These are phyloP conservation scores for Tuber umbilicatum DNA, from an alignment of 495 filamentous ascomycete genomes.

Conservation along the genomic window DNA sequence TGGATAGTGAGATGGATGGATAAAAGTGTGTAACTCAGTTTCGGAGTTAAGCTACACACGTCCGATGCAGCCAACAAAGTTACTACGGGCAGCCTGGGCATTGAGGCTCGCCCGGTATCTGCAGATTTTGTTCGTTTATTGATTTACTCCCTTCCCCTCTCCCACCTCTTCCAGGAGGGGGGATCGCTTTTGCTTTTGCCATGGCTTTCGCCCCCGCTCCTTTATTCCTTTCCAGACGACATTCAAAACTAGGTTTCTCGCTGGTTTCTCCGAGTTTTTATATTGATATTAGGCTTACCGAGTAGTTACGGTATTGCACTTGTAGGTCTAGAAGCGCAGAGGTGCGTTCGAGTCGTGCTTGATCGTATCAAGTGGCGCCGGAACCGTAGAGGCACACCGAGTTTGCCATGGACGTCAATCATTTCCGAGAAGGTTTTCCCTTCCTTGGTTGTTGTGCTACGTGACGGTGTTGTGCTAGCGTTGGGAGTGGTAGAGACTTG, in stretches of 20 bases:
- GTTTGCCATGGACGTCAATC: not conserved
- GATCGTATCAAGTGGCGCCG: not conserved
- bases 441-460: not conserved
- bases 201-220: not conserved
- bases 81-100: not conserved
- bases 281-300: not conserved
- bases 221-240: not conserved
- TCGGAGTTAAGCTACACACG: not conserved
- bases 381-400: not conserved
- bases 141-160: not conserved
- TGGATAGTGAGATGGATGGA: not conserved
- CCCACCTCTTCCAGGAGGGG: not conserved
- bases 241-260: not conserved
- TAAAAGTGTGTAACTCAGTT: not conserved
- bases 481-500: not conserved
- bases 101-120: not conserved
- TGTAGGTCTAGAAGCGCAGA: not conserved
- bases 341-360: not conserved
- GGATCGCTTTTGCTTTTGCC: not conserved
- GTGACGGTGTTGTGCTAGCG: not conserved
- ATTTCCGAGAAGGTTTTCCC: not conserved
- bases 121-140: not conserved
- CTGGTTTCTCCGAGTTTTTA: not conserved
- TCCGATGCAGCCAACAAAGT: not conserved
- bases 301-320: not conserved